These are phyloP conservation scores for Amylocystis lapponica DNA, from an alignment of 768 basidiomycete genomes.

Conservation along the genomic window DNA sequence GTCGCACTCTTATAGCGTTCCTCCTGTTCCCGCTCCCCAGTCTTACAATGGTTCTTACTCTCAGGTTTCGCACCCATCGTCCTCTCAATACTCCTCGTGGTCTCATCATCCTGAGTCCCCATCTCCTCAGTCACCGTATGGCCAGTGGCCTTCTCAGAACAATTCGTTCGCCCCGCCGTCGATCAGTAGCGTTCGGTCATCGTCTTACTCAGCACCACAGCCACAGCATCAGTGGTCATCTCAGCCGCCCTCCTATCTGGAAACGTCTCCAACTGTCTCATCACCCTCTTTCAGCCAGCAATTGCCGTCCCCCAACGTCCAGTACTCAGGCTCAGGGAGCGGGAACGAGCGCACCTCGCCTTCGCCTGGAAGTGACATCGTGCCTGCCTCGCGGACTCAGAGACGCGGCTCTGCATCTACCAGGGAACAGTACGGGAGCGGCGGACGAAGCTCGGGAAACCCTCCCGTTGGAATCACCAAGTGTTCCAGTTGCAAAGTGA, in stretches of 20 bases:
- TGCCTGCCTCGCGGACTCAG: conserved; percentile 45
- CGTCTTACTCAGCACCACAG: conserved; percentile 18
- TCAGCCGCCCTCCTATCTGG: conserved; percentile 35
- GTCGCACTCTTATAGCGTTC: conserved; percentile 21
- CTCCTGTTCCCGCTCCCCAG: conserved; percentile 17
- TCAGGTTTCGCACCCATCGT: conserved; percentile 16
- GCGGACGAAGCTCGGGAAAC: conserved; percentile 49
- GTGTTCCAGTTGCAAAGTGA: conserved; percentile 78
- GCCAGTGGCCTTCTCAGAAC: conserved; percentile 11
- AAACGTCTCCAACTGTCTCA: conserved; percentile 17
- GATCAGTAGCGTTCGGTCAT: conserved; percentile 24
- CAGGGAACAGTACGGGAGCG: conserved; percentile 40
- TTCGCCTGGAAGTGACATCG: conserved; percentile 21
- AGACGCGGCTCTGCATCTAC: conserved; percentile 39
- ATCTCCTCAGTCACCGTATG: conserved; percentile 7
- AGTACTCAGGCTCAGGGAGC: conserved; percentile 1
- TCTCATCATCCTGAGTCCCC: conserved; percentile 5
- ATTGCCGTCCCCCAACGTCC: conserved; percentile 13
- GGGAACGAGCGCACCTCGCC: conserved; percentile 16
- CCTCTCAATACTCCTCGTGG: conserved; percentile 10
- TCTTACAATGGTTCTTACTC: conserved; percentile 16
- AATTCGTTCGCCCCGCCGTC: conserved; percentile 12
- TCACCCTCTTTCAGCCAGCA: conserved; percentile 15
- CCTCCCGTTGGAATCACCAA: conserved; percentile 66
- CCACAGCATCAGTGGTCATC: conserved; percentile 38